phyloP scores from a whole-genome alignment of 2,329 filamentous ascomycete species.

The Neofusicoccum parvum region DNA sequence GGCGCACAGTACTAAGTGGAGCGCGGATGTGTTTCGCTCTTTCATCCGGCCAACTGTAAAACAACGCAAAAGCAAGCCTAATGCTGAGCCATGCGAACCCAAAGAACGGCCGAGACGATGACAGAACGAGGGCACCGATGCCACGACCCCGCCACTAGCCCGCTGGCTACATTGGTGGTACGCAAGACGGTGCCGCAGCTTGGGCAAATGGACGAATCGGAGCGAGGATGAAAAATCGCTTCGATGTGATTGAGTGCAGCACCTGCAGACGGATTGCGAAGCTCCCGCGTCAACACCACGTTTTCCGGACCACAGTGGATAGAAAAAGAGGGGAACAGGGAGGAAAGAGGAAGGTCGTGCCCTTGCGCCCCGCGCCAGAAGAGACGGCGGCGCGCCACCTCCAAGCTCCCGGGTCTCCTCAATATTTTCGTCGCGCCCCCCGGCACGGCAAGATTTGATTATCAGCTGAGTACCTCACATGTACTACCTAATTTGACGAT shows the following conservation, averaged over 20 bases:
- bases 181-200: not conserved
- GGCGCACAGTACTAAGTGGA: not conserved
- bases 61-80: not conserved
- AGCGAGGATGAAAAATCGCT: not conserved
- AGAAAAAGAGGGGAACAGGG: not conserved
- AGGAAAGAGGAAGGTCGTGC: constrained; percentile 9
- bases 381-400: not conserved
- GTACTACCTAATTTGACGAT: not conserved
- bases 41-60: not conserved
- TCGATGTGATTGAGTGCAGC: not conserved
- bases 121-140: not conserved
- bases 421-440: not conserved
- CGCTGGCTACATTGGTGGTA: not conserved
- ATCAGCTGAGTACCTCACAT: constrained; percentile 3
- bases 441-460: not conserved
- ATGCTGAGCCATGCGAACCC: not conserved
- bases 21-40: not conserved
- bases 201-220: not conserved
- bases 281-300: not conserved
- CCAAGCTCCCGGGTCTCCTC: constrained; percentile 4
- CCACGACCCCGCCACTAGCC: not conserved
- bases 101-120: not conserved
- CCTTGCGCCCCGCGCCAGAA: not conserved
- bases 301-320: not conserved
- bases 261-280: not conserved